phyloP scores from a whole-genome alignment of 768 basidiomycete genomes.

The Psilocybe tampanensis region DNA sequence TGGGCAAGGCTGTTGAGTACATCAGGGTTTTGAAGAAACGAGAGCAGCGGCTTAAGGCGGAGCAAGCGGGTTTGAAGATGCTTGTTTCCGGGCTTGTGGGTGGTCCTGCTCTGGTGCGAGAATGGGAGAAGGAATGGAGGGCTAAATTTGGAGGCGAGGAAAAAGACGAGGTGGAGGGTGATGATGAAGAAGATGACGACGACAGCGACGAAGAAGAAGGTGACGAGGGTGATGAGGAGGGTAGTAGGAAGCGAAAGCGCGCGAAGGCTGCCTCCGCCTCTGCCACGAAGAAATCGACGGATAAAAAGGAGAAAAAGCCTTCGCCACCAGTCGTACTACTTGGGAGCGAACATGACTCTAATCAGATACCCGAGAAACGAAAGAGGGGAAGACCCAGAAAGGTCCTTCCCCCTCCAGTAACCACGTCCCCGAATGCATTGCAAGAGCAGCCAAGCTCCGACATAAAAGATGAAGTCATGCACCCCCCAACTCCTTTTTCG shows the following conservation, averaged over 20 bases:
- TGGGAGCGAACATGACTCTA: constrained; percentile 26
- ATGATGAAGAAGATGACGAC: constrained; percentile 52
- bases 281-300: constrained; percentile 34
- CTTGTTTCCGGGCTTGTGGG: constrained; percentile 74
- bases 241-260: constrained; percentile 66
- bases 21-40: constrained; percentile 86
- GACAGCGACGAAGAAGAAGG: constrained; percentile 58
- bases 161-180: constrained; percentile 66
- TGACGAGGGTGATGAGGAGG: constrained; percentile 40
- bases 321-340: constrained; percentile 22
- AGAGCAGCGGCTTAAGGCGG: constrained; percentile 68
- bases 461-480: constrained; percentile 22
- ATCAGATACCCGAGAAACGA: constrained; percentile 65
- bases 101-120: constrained; percentile 66
- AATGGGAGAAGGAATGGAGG: constrained; percentile 79
- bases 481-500: constrained; percentile 3
- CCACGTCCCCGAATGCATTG: constrained; percentile 25
- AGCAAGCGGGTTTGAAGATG: constrained; percentile 74
- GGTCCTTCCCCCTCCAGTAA: constrained; percentile 50
- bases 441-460: constrained; percentile 8
- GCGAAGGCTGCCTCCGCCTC: constrained; percentile 40
- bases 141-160: constrained; percentile 77
- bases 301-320: constrained; percentile 49
- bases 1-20: constrained; percentile 91
- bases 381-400: constrained; percentile 86